Base-by-base conservation (phyloP, 192 early-diverging fungal genomes). In the Coemansia sp. region DNA sequence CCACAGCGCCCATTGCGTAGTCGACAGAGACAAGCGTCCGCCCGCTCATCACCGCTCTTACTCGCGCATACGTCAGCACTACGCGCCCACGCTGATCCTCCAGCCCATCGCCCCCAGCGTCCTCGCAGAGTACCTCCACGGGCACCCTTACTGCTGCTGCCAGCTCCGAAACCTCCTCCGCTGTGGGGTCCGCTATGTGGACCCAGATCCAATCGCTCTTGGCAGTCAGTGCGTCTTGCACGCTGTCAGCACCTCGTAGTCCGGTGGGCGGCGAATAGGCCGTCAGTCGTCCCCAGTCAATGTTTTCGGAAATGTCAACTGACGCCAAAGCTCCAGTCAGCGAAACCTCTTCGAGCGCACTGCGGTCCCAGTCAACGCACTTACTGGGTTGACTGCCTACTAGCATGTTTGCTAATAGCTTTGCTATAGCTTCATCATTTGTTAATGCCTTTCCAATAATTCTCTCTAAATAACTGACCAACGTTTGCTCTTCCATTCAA, bases 161-260 rank as follows among this genome's bases (percentile, higher is more conserved):
- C 29, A 91, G 64, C 39, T 67, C 69, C n/a, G 78, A 62, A 68
- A 91, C 88, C 70, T 93, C 91, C 33, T 79, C 75, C n/a, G 84
- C 86, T 2, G 83, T 91, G 1, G 90, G 87, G 3, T 80, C 77
- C 5, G 87, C 64, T 12, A 89, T 71, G 76, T 93, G 88, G 22
- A 93, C 43, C 92, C 92, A 93, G 79, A 84, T 58, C 49, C 87
- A 62, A 11, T 29, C 65, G 7, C 29, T n/a, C 12, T 43, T 41
- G 1, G 29, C 58, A 2, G 5, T 22, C 10, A 52, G 22, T 3
- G 38, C 52, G 0, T 24, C 58, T 2, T 11, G 22, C 5, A 52
- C 20, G 22, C 9, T 10, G 10, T 7, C 41, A 34, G 41, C 20
- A 15, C 27, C 15, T 34, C 39, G 27, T 16, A 13, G 41, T 2